Evolutionary conservation across 306 rosid species (phyloP).

Genomic region (Trifolium repens): DNA sequence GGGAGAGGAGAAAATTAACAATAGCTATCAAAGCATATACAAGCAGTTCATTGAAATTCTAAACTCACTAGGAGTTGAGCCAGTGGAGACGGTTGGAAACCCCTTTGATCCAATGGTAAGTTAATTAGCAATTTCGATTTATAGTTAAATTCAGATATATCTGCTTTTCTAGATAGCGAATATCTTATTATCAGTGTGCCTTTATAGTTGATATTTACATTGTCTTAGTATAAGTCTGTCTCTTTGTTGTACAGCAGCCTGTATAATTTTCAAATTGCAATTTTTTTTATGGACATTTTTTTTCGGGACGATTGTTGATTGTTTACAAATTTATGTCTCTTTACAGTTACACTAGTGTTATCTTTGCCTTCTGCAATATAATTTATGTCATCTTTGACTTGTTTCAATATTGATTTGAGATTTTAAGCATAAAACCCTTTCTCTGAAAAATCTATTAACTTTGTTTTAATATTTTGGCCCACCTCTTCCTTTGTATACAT

Average conservation of each 20-base stretch:
- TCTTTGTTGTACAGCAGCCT: background rate
- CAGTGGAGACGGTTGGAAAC: slow-evolving; percentile 81
- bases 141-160: slow-evolving; percentile 20
- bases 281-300: slow-evolving; percentile 1
- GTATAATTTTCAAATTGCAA: slow-evolving; percentile 8
- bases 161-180: slow-evolving; percentile 5
- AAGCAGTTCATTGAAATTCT: slow-evolving; percentile 86
- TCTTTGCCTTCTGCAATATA: slow-evolving; percentile 22
- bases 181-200: background rate
- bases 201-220: slow-evolving; percentile 11
- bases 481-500: background rate
- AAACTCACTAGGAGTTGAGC: slow-evolving; percentile 74
- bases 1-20: slow-evolving; percentile 87
- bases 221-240: background rate
- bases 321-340: background rate
- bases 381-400: slow-evolving; percentile 15
- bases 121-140: slow-evolving; percentile 35
- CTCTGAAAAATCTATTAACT: background rate
- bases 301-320: background rate
- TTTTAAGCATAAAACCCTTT: background rate
- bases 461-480: slow-evolving; percentile 7
- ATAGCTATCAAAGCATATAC: slow-evolving; percentile 91
- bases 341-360: slow-evolving; percentile 5
- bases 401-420: slow-evolving; percentile 7
- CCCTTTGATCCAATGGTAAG: slow-evolving; percentile 97